These are phyloP conservation scores for Dendrobium officinale DNA, from an alignment of 106 monocot genomes.

Conservation along the genomic window DNA sequence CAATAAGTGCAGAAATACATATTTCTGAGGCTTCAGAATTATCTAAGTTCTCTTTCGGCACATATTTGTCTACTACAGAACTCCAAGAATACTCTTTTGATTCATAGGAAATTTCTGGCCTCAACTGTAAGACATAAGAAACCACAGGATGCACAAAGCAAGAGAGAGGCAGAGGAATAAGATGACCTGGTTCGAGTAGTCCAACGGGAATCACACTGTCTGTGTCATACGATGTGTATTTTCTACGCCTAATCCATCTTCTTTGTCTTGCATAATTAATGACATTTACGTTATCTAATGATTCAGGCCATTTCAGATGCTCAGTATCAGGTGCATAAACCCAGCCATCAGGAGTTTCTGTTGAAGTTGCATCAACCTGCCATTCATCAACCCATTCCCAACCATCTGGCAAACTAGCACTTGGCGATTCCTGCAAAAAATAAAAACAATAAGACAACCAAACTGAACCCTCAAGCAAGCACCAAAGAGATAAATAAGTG, in stretches of 20 bases:
- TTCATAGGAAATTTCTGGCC: slow-evolving; percentile 34
- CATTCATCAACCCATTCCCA: slow-evolving; percentile 90
- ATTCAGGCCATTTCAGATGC: slow-evolving; percentile 69
- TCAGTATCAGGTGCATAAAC: slow-evolving; percentile 66
- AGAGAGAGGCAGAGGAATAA: slow-evolving; percentile 69
- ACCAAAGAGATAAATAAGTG: not conserved
- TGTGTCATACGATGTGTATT: slow-evolving; percentile 19
- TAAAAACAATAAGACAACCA: not conserved
- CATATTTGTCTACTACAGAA: slow-evolving; percentile 29
- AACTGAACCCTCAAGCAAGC: not conserved
- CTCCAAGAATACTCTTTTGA: slow-evolving; percentile 75
- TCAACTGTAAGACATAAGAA: slow-evolving; percentile 59
- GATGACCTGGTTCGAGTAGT: slow-evolving; percentile 61
- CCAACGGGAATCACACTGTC: slow-evolving; percentile 41
- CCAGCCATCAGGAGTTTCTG: slow-evolving; percentile 61
- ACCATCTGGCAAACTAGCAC: slow-evolving; percentile 47
- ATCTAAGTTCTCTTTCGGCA: slow-evolving; percentile 21
- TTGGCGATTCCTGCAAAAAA: slow-evolving; percentile 35
- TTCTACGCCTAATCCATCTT: slow-evolving; percentile 81
- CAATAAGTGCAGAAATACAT: slow-evolving; percentile 64
- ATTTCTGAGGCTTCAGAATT: slow-evolving; percentile 41
- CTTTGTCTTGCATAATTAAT: slow-evolving; percentile 61
- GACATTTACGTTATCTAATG: slow-evolving; percentile 23
- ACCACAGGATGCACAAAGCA: slow-evolving; percentile 49
- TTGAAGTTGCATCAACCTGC: slow-evolving; percentile 63